Evolutionary conservation across 805 yeast genomes (phyloP).

Genomic region (Candida odintsovae): DNA sequence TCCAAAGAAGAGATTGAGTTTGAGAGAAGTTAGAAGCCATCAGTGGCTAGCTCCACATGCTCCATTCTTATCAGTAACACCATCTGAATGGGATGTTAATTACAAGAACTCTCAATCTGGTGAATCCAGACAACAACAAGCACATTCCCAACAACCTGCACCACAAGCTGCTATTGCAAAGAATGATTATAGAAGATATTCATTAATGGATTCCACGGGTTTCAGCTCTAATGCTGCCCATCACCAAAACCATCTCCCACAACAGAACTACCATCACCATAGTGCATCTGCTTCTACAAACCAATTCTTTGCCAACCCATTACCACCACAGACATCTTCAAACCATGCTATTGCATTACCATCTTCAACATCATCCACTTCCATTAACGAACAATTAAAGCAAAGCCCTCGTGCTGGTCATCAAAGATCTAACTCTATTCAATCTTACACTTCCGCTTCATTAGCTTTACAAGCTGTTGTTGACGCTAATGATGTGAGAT

Average conservation of each 20-base stretch:
- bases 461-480: conserved; percentile 70
- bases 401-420: conserved; percentile 23
- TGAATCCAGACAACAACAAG: conserved; percentile 23
- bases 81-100: conserved; percentile 79
- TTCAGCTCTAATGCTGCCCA: conserved; percentile 25
- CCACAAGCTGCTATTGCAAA: conserved; percentile 7
- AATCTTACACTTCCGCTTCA: conserved; percentile 50
- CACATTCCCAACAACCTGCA: conserved; percentile 16
- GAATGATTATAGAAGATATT: conserved; percentile 30
- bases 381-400: conserved; percentile 19
- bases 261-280: background rate
- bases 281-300: background rate
- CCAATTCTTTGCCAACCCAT: conserved; percentile 42
- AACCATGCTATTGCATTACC: conserved; percentile 51
- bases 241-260: conserved; percentile 10
- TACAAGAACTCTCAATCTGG: conserved; percentile 31
- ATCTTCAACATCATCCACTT: conserved; percentile 29
- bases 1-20: conserved; percentile 67
- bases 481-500: conserved; percentile 44
- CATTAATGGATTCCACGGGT: conserved; percentile 39
- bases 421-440: conserved; percentile 33
- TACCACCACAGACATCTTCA: conserved; percentile 66
- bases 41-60: conserved; percentile 87
- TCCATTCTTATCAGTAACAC: conserved; percentile 75
- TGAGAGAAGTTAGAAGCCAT: conserved; percentile 71